Base-by-base conservation (phyloP, 129 eudicot species). In the Chrysanthemum seticuspe region DNA sequence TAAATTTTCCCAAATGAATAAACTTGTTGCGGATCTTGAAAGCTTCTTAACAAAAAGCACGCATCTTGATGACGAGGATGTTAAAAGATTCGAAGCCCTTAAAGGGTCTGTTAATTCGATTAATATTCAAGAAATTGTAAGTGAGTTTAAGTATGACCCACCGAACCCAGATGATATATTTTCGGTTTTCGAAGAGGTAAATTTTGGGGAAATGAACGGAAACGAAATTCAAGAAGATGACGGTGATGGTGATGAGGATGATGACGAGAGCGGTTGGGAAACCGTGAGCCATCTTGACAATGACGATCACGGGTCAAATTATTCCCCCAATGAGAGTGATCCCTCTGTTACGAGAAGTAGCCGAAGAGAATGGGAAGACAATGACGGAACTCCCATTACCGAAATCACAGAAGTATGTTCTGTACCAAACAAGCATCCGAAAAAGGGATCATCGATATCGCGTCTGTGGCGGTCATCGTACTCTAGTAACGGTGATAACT, bases 241-340 rank as follows among this genome's bases (percentile, higher is more conserved):
- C 7, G 94, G 47, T 18, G 83, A 69, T 1, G 95, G 79, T 0
- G 86, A 85, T 2, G 56, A 75, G 4, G 83, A 73, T 2, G 97
- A 85, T 9, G 98, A 93, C 49, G 96, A 82, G 13, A 93, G 97
- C 31, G 98, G 92, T 47, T 93, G 98, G 98, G 98, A 93, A 72
- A 93, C 97, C 1, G 97, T 84, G 55, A 94, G 96, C 74, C 92
- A 86, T 77, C 65, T 66, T 23, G 98, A 89, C 34, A 96, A 89
- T 59, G 94, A 77, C 25, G 98, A 90, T 67, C 97, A 75, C 10
- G 93, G 96, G 9, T 90, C 98, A 1, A 94, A 82, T 76, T 94
- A 74, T 78, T 90, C 98, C 7, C 87, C 90, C 25, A 86, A 84
- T 5, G 92, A 85, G 68, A 93, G 95, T 50, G 80, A 83, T 53